Percentiles rank a stretch among this genome's conserved stretches.
Evolutionary conservation across 495 filamentous ascomycete species (phyloP).

Genomic region (Tuber umbilicatum): DNA sequence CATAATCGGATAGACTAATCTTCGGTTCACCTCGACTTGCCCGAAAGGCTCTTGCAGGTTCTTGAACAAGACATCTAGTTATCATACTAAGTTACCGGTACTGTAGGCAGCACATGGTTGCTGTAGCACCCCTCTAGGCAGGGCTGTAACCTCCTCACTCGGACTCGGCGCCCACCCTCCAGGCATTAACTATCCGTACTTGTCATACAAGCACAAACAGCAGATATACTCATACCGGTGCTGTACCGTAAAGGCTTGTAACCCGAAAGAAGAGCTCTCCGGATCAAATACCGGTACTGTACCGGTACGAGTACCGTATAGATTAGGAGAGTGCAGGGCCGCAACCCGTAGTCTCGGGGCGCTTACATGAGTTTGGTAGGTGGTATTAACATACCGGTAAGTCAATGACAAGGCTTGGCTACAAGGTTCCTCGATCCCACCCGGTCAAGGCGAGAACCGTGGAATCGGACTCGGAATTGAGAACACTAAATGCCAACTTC

Average conservation of each 20-base stretch:
- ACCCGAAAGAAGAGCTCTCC: neutral
- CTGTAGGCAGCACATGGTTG: neutral
- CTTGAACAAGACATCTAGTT: neutral
- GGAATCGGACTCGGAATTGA: no score
- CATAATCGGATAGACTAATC: neutral
- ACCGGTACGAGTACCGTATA: neutral
- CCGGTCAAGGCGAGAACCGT: no score
- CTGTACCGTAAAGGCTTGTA: no score
- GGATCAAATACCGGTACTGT: neutral
- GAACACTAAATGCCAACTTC: no score
- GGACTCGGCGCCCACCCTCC: no score
- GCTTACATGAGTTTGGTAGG: neutral
- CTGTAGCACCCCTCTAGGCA: neutral
- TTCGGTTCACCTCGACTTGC: neutral
- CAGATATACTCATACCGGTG: no score
- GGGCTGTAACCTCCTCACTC: neutral
- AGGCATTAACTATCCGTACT: no score
- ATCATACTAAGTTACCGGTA: neutral
- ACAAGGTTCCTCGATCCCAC: no score
- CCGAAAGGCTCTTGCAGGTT: neutral
- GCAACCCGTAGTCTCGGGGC: neutral
- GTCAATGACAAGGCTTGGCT: no score
- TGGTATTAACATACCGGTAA: no score
- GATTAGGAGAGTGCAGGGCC: neutral
- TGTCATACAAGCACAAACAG: neutral